Evolutionary conservation across 2,329 filamentous ascomycete species (phyloP).

Genomic region (Scleromitrula shiraiana): DNA sequence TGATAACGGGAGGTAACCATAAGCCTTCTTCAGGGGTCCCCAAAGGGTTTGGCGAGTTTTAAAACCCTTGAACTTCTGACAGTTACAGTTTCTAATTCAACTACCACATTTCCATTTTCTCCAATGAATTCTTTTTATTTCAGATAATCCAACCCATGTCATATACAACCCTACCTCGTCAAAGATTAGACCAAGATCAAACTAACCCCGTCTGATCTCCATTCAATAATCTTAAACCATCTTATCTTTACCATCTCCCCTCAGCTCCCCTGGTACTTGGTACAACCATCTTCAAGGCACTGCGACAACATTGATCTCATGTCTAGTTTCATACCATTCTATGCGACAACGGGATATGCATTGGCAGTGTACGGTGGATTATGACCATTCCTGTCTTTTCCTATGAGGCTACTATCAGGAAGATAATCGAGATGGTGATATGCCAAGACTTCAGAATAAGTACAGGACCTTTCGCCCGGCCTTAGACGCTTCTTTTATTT

Average conservation of each 20-base stretch:
- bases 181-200: constrained; percentile 14
- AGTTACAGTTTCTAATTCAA: constrained; percentile 23
- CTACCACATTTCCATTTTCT: constrained; percentile 7
- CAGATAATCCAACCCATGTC: constrained; percentile 5
- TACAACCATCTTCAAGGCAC: constrained; percentile 17
- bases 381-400: constrained; percentile 16
- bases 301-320: constrained; percentile 25
- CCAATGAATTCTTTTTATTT: constrained; percentile 6
- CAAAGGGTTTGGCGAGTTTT: constrained; percentile 17
- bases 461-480: constrained; percentile 18
- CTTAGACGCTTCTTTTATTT: constrained; percentile 15
- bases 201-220: no score
- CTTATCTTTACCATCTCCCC: constrained; percentile 10
- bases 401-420: background rate
- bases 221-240: no score
- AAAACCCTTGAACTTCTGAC: constrained; percentile 17
- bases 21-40: no score
- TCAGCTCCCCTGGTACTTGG: background rate
- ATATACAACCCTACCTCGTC: no score
- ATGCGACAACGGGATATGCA: constrained; percentile 27
- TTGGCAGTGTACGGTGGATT: constrained; percentile 20
- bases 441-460: constrained; percentile 29
- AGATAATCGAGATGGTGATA: constrained; percentile 5
- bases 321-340: constrained; percentile 25
- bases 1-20: no score